Conservation (phyloP, 179 eudicot genomes). For the Camellia oleifera region DNA sequence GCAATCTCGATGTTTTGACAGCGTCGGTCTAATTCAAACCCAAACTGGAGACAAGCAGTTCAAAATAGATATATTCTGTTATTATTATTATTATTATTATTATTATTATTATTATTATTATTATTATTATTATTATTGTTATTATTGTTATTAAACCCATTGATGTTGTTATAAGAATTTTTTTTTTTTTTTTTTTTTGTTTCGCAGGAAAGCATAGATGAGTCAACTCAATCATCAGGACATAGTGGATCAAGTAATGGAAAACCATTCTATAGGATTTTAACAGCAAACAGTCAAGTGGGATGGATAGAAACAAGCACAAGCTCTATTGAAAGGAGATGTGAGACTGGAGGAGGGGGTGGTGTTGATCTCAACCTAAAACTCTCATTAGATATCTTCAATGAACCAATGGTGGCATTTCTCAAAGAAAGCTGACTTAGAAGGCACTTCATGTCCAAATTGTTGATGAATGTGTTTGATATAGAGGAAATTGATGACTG, state of each 20-base stretch:
- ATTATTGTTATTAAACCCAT: no score
- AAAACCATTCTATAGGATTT: background rate
- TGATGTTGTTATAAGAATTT: background rate
- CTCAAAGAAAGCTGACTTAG: background rate
- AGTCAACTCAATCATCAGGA: background rate
- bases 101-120: no score
- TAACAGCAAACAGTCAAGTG: background rate
- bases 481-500: background rate
- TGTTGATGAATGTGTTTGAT: background rate
- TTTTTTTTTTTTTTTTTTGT: background rate
- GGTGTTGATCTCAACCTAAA: constrained; percentile 7
- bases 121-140: no score
- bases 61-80: no score
- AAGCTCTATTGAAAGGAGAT: background rate
- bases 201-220: background rate
- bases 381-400: background rate
- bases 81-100: no score
- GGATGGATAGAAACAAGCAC: background rate
- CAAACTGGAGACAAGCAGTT: no score
- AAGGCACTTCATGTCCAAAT: background rate
- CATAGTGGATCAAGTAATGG: background rate
- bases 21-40: no score
- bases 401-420: background rate
- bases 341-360: background rate
- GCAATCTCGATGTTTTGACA: no score